Evolutionary conservation across 2,329 filamentous ascomycete species (phyloP), one percentile per base, ranked within the genome.

Genomic region (Helotiales sp.): DNA sequence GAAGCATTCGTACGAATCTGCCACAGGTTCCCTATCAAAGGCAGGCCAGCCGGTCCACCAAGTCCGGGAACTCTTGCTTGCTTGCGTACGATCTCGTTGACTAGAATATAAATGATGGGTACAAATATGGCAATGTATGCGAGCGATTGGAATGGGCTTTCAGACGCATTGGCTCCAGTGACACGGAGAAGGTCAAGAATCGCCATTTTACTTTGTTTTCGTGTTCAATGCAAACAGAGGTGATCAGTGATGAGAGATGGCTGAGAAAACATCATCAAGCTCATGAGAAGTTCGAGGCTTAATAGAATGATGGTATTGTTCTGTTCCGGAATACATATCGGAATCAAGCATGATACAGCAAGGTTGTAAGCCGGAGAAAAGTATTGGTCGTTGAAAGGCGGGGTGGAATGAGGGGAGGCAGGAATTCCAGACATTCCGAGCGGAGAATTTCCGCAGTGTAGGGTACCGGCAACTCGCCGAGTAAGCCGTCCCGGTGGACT

Each of bases 1-100:
- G 86, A 83, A 0, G 86, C 85, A 67, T 87, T 85, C 60, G 79
- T 77, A 4, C 84, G 81, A 32, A 87, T 87, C 43, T 87, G 83
- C 67, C 79, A 82, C 13, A 88, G 73, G 61, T 87, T 87, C 11
- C 85, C 86, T 49, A 88, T 83, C 45, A 88, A 64, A 0, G 85
- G 85, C 11, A 86, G 71, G 0, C 85, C 85, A 0, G 75, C 70
- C 0, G 85, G 85, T 0, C 85, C 85, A 6, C 78, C 77, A 40
- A 87, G 77, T 2, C 80, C 80, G 2, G 78, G 76, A n/a, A 70
- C 62, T 43, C 70, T 61, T 24, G 68, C 72, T 40, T 67, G 65
- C 13, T 52, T 45, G 15, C 71, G 70, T 15, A 69, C 54, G 43
- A 69, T 59, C 61, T 74, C 72, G 50, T 74, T 74, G 20, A 49